These are phyloP conservation scores for Cucumis hystrix DNA, from an alignment of 306 rosid genomes.

Conservation along the genomic window DNA sequence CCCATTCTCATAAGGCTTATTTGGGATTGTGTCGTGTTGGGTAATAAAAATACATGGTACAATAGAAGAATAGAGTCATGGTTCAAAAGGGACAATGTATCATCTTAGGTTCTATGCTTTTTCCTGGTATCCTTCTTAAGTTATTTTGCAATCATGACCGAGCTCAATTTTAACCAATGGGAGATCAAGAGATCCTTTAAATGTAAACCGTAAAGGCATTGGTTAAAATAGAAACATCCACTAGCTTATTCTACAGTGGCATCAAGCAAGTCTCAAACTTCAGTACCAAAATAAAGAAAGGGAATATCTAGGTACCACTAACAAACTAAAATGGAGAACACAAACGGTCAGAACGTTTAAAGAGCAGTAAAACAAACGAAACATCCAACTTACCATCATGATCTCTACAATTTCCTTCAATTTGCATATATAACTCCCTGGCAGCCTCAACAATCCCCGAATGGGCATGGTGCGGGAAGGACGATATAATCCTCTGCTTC, in stretches of 20 bases:
- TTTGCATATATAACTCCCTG: constrained; percentile 63
- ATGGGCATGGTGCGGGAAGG: constrained; percentile 78
- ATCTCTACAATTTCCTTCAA: constrained; percentile 46
- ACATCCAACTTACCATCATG: constrained; percentile 31
- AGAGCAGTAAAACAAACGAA: not conserved
- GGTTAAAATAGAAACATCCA: not conserved
- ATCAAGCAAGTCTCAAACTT: not conserved
- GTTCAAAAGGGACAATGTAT: not conserved
- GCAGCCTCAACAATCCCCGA: constrained; percentile 83
- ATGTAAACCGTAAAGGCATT: not conserved
- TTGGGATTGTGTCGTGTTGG: not conserved
- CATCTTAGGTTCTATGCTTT: not conserved
- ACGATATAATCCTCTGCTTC: constrained; percentile 33
- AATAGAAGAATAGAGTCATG: not conserved
- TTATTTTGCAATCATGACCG: not conserved
- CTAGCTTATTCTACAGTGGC: not conserved
- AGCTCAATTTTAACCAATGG: not conserved
- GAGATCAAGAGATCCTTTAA: not conserved
- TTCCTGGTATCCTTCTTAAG: not conserved
- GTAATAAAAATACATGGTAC: not conserved
- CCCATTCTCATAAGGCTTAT: not conserved
- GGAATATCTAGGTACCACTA: not conserved
- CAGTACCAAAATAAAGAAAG: not conserved
- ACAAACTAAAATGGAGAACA: not conserved
- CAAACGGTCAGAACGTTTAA: not conserved